These are phyloP conservation scores for Pisolithus microcarpus DNA, from an alignment of 768 basidiomycete species.

Conservation along the genomic window DNA sequence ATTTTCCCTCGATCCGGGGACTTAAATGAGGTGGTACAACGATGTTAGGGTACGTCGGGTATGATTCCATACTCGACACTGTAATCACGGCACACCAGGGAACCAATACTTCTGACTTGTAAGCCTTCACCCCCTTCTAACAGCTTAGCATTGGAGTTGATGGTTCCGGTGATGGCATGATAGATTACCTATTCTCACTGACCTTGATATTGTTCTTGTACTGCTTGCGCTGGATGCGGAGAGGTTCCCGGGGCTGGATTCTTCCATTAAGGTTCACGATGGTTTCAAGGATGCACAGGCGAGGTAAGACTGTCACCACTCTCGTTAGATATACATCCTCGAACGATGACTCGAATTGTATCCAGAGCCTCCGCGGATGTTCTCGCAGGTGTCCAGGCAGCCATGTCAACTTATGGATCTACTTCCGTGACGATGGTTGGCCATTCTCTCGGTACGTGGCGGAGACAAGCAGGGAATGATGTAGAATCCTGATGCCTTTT, in stretches of 20 bases:
- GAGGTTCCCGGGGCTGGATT: constrained; percentile 45
- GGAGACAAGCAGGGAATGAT: too few relatives aligned
- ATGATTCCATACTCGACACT: constrained; percentile 30
- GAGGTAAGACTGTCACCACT: constrained; percentile 25
- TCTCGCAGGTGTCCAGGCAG: constrained; percentile 37
- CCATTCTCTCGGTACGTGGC: constrained; percentile 32
- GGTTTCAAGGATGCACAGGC: constrained; percentile 44
- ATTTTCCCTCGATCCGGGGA: not conserved
- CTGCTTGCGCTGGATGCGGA: constrained; percentile 23
- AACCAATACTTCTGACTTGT: constrained; percentile 26
- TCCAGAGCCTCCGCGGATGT: constrained; percentile 35
- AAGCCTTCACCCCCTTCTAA: too few relatives aligned
- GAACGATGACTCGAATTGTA: not conserved
- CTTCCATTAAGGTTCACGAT: constrained; percentile 35
- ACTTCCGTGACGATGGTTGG: constrained; percentile 39
- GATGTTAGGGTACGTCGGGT: constrained; percentile 47
- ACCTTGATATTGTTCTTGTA: constrained; percentile 32
- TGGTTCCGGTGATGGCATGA: not conserved
- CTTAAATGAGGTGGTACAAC: not conserved
- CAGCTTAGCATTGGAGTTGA: not conserved
- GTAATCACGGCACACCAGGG: constrained; percentile 36
- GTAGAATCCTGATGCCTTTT: not conserved
- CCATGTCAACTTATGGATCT: constrained; percentile 30
- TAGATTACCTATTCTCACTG: constrained; percentile 35
- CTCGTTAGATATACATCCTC: not conserved